Conservation (phyloP, 495 filamentous ascomycete species). For the Durotheca rogersii region DNA sequence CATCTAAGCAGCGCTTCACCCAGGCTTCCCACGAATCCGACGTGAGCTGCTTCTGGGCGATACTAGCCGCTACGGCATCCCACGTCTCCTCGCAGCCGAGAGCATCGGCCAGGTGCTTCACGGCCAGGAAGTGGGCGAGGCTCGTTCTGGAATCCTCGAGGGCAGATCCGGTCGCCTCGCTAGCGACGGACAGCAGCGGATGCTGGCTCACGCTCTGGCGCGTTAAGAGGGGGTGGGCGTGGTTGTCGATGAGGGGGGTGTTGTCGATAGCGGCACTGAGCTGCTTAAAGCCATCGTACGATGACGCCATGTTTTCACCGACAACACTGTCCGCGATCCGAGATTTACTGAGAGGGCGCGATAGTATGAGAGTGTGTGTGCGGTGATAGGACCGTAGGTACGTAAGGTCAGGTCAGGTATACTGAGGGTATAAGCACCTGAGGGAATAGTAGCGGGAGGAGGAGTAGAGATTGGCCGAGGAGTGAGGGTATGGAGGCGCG, state of each 20-base stretch:
- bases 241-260: conserved; percentile 84
- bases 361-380: too few relatives aligned
- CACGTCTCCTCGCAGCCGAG: conserved; percentile 61
- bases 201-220: conserved; percentile 42
- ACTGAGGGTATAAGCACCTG: too few relatives aligned
- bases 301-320: conserved; percentile 9
- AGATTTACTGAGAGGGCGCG: too few relatives aligned
- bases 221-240: conserved; percentile 69
- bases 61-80: conserved; percentile 62
- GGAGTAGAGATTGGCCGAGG: too few relatives aligned
- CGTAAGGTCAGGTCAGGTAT: too few relatives aligned
- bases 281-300: conserved; percentile 28
- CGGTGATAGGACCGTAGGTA: too few relatives aligned
- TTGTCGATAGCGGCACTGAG: conserved; percentile 53
- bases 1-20: conserved; percentile 63
- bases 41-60: conserved; percentile 51
- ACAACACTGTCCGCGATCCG: too few relatives aligned
- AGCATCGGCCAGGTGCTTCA: conserved; percentile 64
- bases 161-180: conserved; percentile 71
- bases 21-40: conserved; percentile 57
- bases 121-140: conserved; percentile 69
- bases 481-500: too few relatives aligned
- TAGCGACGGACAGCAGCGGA: conserved; percentile 67
- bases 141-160: conserved; percentile 56
- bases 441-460: too few relatives aligned